These are phyloP conservation scores for Sphagnum magellanicum DNA, from an alignment of 228 moss, liverwort and hornwort species.

Conservation along the genomic window DNA sequence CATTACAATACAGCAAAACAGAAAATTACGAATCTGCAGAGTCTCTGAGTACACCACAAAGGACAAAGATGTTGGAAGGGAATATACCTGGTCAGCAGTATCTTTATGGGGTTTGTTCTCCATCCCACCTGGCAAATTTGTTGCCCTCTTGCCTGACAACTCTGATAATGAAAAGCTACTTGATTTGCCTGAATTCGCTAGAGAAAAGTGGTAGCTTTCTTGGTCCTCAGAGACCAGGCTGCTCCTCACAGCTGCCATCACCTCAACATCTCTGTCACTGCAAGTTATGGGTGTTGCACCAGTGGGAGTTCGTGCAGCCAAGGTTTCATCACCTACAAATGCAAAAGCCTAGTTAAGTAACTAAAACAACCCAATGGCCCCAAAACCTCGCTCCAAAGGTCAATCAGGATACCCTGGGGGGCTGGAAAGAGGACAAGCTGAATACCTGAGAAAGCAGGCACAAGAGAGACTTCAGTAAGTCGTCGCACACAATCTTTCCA, in stretches of 20 bases:
- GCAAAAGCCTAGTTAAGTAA: no score
- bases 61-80: no score
- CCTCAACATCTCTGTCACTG: slow-evolving; percentile 8
- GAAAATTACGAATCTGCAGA: no score
- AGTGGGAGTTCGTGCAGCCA: slow-evolving; percentile 7
- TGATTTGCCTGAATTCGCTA: slow-evolving; percentile 1
- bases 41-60: no score
- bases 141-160: slow-evolving; percentile 2
- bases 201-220: slow-evolving; percentile 2
- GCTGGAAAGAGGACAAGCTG: neutral
- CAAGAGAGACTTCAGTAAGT: slow-evolving; percentile 21
- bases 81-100: slow-evolving; percentile 18
- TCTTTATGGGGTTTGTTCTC: slow-evolving; percentile 1
- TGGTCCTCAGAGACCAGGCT: slow-evolving; percentile 8
- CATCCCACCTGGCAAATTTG: neutral
- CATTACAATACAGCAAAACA: no score
- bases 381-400: neutral
- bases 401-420: no score
- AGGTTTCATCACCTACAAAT: slow-evolving; percentile 23
- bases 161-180: neutral
- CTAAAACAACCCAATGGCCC: neutral
- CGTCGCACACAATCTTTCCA: slow-evolving; percentile 47
- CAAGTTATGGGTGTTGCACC: slow-evolving; percentile 3
- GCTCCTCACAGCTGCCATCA: slow-evolving; percentile 9
- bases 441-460: slow-evolving; percentile 22